Percentiles rank a stretch among this genome's conserved stretches.
These are phyloP conservation scores for Fraxinus paxiana DNA, from an alignment of 305 asterid genomes.

Conservation along the genomic window DNA sequence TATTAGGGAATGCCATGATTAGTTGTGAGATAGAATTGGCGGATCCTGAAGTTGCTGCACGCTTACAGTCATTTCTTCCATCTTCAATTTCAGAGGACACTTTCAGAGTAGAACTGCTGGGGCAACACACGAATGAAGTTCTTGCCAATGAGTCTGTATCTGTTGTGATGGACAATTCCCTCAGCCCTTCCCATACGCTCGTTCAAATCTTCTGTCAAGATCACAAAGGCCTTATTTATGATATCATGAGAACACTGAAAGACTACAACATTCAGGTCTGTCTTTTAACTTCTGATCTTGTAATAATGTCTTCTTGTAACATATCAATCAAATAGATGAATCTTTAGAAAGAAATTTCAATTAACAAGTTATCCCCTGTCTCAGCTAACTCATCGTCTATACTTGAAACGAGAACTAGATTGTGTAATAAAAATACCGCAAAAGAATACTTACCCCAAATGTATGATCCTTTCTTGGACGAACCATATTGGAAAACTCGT, in stretches of 20 bases:
- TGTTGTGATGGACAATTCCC: constrained; percentile 43
- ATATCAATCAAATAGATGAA: not conserved
- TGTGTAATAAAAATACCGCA: not conserved
- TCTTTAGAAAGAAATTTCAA: not conserved
- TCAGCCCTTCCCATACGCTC: constrained; percentile 63
- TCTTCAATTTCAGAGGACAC: constrained; percentile 44
- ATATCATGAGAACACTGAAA: constrained; percentile 54
- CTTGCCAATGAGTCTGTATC: constrained; percentile 37
- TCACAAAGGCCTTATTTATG: constrained; percentile 68
- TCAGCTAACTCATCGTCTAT: not conserved
- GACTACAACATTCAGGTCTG: constrained; percentile 47
- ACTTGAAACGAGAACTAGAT: not conserved
- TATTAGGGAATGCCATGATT: constrained; percentile 45
- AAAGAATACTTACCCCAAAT: not conserved
- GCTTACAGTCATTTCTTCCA: constrained; percentile 47
- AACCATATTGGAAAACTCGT: not conserved
- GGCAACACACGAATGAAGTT: constrained; percentile 21
- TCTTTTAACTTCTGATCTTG: not conserved
- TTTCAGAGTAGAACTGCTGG: constrained; percentile 32
- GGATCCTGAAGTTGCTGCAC: constrained; percentile 46
- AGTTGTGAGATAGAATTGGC: constrained; percentile 57
- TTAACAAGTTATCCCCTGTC: not conserved
- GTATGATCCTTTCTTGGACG: not conserved
- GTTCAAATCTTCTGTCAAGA: constrained; percentile 51
- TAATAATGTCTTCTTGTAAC: not conserved